phyloP scores from a whole-genome alignment of 2,329 filamentous ascomycete species.

The Magnaporthiopsis poae region DNA sequence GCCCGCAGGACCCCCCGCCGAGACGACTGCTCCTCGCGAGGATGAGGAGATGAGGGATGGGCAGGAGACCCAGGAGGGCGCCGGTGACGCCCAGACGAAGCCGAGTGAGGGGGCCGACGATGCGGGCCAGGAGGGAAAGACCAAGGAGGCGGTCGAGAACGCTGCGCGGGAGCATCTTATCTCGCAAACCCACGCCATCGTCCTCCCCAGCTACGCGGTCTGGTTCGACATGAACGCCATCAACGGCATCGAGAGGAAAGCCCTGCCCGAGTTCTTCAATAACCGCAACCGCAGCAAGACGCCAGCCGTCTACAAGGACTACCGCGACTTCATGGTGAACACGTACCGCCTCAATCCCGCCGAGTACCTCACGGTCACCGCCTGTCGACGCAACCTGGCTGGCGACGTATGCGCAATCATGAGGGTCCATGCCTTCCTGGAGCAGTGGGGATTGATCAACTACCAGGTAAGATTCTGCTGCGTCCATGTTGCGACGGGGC shows the following conservation, averaged over 20 bases:
- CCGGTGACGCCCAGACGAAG: slow-evolving; percentile 29
- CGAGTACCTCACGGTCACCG: slow-evolving; percentile 94
- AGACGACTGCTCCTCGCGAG: slow-evolving; percentile 50
- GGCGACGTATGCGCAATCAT: slow-evolving; percentile 98
- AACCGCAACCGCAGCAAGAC: slow-evolving; percentile 97
- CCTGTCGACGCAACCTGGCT: slow-evolving; percentile 85
- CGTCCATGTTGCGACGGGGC: background rate
- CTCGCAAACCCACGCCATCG: slow-evolving; percentile 87
- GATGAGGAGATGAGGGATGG: slow-evolving; percentile 66
- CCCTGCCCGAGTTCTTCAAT: slow-evolving; percentile 96
- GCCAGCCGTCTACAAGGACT: slow-evolving; percentile 93
- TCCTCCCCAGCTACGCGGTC: slow-evolving; percentile 91
- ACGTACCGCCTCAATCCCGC: slow-evolving; percentile 92
- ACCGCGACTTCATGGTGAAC: slow-evolving; percentile 99
- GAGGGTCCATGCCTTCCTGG: slow-evolving; percentile 93
- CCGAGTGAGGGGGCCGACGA: slow-evolving; percentile 35
- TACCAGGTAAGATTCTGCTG: slow-evolving; percentile 66
- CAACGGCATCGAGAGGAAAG: slow-evolving; percentile 85
- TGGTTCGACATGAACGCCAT: slow-evolving; percentile 98
- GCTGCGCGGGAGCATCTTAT: slow-evolving; percentile 86
- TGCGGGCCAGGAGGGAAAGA: slow-evolving; percentile 47
- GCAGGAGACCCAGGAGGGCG: slow-evolving; percentile 5
- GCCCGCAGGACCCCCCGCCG: slow-evolving; percentile 52
- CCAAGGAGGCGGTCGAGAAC: slow-evolving; percentile 72
- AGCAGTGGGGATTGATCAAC: slow-evolving; percentile 98